These are phyloP conservation scores for Rhexocercosporidium sp. DNA, from an alignment of 2,329 filamentous ascomycete genomes.

Conservation along the genomic window DNA sequence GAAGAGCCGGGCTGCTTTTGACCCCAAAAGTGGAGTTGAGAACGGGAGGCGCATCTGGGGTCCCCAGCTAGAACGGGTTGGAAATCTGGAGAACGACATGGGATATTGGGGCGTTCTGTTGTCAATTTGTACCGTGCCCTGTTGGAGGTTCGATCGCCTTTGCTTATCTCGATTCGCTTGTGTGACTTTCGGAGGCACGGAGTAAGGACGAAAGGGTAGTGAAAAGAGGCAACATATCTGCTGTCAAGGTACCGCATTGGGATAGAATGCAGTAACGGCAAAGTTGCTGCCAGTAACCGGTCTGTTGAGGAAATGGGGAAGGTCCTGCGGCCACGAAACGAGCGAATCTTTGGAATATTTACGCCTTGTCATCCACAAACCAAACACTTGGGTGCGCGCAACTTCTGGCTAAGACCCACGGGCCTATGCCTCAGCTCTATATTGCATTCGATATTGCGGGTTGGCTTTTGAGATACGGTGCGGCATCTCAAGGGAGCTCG, in stretches of 20 bases:
- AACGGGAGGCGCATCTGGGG: constrained; percentile 11
- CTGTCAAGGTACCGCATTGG: not conserved
- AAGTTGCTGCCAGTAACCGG: constrained; percentile 3
- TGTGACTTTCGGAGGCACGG: not conserved
- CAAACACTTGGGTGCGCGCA: not conserved
- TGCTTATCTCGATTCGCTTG: not conserved
- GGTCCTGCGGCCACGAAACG: not conserved
- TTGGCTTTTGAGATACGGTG: not conserved
- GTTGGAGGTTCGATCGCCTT: not conserved
- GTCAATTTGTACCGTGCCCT: not conserved
- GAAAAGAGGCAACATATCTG: not conserved
- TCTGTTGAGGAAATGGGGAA: not conserved
- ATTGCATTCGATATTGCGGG: not conserved
- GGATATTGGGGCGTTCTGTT: not conserved
- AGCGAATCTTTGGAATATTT: not conserved
- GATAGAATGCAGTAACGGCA: not conserved
- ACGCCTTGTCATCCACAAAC: not conserved
- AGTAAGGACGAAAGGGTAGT: not conserved
- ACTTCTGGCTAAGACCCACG: not conserved
- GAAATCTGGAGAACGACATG: constrained; percentile 4
- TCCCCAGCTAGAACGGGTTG: constrained; percentile 1
- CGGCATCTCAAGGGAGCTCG: not conserved
- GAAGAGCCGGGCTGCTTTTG: constrained; percentile 2
- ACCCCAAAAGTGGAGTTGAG: constrained; percentile 3
- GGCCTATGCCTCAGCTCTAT: not conserved